phyloP scores from a whole-genome alignment of 768 basidiomycete genomes.

The Chalciporus piperatus region DNA sequence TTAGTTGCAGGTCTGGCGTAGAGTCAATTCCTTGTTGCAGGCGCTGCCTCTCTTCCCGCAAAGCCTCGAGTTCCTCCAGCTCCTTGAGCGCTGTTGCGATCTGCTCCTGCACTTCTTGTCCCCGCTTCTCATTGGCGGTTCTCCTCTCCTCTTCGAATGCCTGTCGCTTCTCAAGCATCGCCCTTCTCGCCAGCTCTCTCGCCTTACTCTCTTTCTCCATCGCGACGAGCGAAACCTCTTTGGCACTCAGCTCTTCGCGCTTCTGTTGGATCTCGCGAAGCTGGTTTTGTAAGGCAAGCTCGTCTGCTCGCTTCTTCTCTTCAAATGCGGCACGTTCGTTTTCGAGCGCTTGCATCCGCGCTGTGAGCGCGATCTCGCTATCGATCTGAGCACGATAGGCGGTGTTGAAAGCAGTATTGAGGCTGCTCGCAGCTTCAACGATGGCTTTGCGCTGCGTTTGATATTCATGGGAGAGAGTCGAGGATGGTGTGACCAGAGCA shows the following conservation, averaged over 20 bases:
- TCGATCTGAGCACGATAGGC: conserved; percentile 16
- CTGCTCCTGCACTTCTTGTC: conserved; percentile 16
- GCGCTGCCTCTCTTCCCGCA: conserved; percentile 5
- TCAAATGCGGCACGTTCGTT: conserved; percentile 22
- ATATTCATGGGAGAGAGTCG: conserved; percentile 8
- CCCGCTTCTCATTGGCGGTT: conserved; percentile 14
- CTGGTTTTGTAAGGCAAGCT: conserved; percentile 18
- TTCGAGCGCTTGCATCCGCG: conserved; percentile 11
- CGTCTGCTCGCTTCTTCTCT: conserved; percentile 15
- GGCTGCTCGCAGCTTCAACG: conserved; percentile 10
- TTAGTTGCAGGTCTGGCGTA: conserved; percentile 11
- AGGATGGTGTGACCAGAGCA: neutral
- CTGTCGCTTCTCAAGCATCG: conserved; percentile 18
- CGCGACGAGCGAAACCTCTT: conserved; percentile 15
- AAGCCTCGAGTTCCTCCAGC: conserved; percentile 8
- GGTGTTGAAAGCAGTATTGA: conserved; percentile 5
- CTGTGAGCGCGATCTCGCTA: conserved; percentile 12
- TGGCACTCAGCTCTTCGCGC: conserved; percentile 19
- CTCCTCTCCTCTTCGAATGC: conserved; percentile 26
- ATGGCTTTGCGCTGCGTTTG: conserved; percentile 9
- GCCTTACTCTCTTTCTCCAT: conserved; percentile 24
- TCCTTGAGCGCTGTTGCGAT: conserved; percentile 20
- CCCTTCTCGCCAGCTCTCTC: conserved; percentile 24
- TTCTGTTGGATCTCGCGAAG: conserved; percentile 17
- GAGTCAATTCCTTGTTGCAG: neutral